Evolutionary conservation across 1,284 basidiomycete species (phyloP).

Genomic region (Rhodotorula sp.): DNA sequence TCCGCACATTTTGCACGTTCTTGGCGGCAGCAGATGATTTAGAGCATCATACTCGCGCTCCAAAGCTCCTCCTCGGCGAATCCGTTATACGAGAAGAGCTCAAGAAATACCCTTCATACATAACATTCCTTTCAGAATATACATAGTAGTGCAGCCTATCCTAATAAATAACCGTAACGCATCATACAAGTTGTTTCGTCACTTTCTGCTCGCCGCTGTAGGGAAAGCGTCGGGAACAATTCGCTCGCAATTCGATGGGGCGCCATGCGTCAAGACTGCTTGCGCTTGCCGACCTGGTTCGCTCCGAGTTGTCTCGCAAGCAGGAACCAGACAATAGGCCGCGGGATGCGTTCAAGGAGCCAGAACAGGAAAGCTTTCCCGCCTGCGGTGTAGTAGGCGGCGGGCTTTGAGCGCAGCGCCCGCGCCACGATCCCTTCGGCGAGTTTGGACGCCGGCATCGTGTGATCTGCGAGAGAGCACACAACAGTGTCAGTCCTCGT

Average conservation of each 20-base stretch:
- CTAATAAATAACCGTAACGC: too few species aligned
- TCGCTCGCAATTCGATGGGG: too few species aligned
- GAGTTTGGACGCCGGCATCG: slow-evolving; percentile 18
- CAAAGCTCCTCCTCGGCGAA: too few species aligned
- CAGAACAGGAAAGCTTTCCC: slow-evolving; percentile 30
- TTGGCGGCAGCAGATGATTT: neutral
- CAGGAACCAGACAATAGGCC: slow-evolving; percentile 21
- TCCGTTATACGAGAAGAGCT: too few species aligned
- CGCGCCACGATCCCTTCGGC: slow-evolving; percentile 29
- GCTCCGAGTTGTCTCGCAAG: slow-evolving; percentile 20
- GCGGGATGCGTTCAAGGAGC: slow-evolving; percentile 33
- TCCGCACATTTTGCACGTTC: neutral
- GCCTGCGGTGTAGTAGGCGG: slow-evolving; percentile 31
- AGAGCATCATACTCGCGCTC: too few species aligned
- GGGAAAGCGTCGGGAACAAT: too few species aligned
- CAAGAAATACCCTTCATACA: too few species aligned
- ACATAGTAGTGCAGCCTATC: too few species aligned
- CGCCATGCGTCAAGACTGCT: neutral
- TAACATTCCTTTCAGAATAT: too few species aligned
- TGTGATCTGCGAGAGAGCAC: slow-evolving; percentile 11
- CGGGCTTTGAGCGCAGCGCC: slow-evolving; percentile 15
- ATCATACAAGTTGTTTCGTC: too few species aligned
- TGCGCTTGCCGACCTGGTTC: slow-evolving; percentile 11
- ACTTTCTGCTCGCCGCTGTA: too few species aligned
- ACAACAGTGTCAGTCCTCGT: neutral